Conservation (phyloP, 257 asterid species). For the Cynanchum wilfordii region DNA sequence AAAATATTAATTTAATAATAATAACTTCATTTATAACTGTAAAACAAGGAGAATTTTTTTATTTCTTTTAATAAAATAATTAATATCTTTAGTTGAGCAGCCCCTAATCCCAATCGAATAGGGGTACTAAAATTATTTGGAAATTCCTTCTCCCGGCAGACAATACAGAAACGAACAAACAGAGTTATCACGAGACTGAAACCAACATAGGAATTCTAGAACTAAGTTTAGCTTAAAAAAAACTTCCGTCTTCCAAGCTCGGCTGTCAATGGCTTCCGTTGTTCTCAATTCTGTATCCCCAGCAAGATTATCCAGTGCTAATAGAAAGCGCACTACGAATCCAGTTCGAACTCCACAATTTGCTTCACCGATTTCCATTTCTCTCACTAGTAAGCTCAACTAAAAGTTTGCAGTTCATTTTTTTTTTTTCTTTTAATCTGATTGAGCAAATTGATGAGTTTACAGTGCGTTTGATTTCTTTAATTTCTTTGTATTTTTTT, state of each 20-base stretch:
- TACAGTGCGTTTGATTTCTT: background rate
- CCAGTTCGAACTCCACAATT: constrained; percentile 35
- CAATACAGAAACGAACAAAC: background rate
- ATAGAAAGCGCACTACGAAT: constrained; percentile 14
- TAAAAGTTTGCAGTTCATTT: constrained; percentile 5
- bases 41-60: no score
- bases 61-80: no score
- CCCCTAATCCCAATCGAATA: no score
- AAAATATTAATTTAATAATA: no score
- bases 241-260: background rate
- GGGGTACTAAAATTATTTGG: no score
- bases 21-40: no score
- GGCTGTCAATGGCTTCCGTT: constrained; percentile 48
- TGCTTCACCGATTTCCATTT: constrained; percentile 35
- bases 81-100: no score
- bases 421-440: background rate
- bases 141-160: background rate
- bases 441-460: background rate
- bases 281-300: constrained; percentile 41
- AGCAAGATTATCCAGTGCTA: constrained; percentile 30
- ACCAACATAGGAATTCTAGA: background rate
- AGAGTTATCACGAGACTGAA: background rate
- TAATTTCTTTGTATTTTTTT: constrained; percentile 14
- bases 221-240: background rate
- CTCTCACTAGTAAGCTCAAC: constrained; percentile 40